Evolutionary conservation across 768 basidiomycete genomes (phyloP).

Genomic region (Tylopilus felleus): DNA sequence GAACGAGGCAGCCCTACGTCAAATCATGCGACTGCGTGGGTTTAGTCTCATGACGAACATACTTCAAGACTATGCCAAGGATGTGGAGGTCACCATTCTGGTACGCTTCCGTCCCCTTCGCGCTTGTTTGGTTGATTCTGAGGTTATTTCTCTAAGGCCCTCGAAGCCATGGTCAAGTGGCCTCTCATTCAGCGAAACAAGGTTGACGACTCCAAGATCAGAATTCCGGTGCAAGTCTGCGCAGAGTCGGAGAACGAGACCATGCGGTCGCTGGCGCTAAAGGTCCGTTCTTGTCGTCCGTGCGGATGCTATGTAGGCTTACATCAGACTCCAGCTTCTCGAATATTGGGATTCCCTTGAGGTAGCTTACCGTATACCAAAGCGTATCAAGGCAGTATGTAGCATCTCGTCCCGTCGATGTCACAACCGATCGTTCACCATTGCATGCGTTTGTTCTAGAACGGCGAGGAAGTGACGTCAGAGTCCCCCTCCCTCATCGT

Average conservation of each 20-base stretch:
- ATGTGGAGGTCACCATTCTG: constrained; percentile 65
- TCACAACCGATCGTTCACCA: neutral
- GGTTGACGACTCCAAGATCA: constrained; percentile 79
- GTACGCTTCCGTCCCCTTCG: constrained; percentile 41
- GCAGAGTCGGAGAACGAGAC: constrained; percentile 52
- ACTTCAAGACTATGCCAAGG: constrained; percentile 68
- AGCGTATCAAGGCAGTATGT: constrained; percentile 49
- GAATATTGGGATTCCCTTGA: constrained; percentile 78
- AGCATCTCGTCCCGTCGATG: neutral
- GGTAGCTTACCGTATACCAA: constrained; percentile 84
- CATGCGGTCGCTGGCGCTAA: constrained; percentile 56
- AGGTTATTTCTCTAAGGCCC: constrained; percentile 38
- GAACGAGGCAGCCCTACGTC: constrained; percentile 70
- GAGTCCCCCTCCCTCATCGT: constrained; percentile 18
- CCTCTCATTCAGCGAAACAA: constrained; percentile 85
- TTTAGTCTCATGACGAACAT: constrained; percentile 90
- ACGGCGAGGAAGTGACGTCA: constrained; percentile 30
- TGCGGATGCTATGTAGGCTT: neutral
- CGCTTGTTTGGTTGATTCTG: neutral
- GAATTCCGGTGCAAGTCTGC: constrained; percentile 56
- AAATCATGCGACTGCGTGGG: constrained; percentile 90
- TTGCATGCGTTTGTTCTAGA: constrained; percentile 12
- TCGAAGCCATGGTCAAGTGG: constrained; percentile 73
- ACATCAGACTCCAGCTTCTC: constrained; percentile 45
- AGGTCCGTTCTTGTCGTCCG: constrained; percentile 41